Evolutionary conservation across 495 filamentous ascomycete species (phyloP).

Genomic region (Friedmanniomyces simplex): DNA sequence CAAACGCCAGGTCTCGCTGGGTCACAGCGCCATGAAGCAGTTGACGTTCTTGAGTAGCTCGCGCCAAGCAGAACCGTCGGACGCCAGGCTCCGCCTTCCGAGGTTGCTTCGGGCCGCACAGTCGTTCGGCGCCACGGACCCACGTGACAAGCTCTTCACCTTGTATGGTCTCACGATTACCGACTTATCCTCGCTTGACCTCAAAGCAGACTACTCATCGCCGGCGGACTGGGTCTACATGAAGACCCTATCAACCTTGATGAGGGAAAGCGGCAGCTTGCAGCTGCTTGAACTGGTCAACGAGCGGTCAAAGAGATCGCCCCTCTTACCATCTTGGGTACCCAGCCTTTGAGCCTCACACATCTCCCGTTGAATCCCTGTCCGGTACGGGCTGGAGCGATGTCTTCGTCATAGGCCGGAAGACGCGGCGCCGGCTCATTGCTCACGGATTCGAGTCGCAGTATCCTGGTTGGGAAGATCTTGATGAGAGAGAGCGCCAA

Average conservation of each 20-base stretch:
- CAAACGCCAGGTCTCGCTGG: background rate
- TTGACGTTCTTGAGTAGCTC: background rate
- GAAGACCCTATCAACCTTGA: background rate
- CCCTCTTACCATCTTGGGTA: background rate
- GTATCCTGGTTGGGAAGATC: background rate
- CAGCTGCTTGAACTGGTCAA: background rate
- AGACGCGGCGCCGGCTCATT: background rate
- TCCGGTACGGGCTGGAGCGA: background rate
- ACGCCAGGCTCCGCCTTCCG: background rate
- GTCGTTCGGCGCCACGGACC: background rate
- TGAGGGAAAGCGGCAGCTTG: background rate
- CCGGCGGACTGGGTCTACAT: background rate
- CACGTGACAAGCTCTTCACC: background rate
- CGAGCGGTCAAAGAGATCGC: background rate
- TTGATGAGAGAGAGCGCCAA: background rate
- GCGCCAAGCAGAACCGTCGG: background rate
- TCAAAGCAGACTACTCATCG: background rate
- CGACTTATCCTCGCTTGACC: background rate
- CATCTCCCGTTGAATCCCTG: background rate
- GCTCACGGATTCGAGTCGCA: background rate
- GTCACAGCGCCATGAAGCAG: background rate
- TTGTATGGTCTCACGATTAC: background rate
- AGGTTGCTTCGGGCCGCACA: background rate
- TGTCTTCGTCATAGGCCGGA: background rate
- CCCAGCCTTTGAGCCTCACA: background rate